Conservation (phyloP, 164 flowering plant genomes). For the Umbilicus rupestris region DNA sequence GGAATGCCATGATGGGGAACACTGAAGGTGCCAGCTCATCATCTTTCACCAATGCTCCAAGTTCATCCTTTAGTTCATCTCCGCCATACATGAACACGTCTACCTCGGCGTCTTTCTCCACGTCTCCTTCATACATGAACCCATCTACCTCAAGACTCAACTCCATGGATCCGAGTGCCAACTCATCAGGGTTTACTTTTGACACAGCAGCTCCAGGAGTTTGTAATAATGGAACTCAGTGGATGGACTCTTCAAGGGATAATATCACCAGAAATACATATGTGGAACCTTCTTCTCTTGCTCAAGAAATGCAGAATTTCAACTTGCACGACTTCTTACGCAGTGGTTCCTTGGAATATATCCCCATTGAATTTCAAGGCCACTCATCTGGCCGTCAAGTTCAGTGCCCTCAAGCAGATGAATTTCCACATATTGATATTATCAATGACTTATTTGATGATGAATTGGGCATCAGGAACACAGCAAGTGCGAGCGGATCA, state of each 20-base stretch:
- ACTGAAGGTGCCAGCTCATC: slow-evolving; percentile 29
- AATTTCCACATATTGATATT: slow-evolving; percentile 93
- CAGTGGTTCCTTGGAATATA: slow-evolving; percentile 19
- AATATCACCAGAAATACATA: slow-evolving; percentile 17
- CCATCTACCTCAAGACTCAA: slow-evolving; percentile 32
- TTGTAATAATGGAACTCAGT: slow-evolving; percentile 32
- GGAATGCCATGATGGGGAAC: slow-evolving; percentile 72
- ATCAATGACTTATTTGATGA: slow-evolving; percentile 86
- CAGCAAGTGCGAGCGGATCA: slow-evolving; percentile 14
- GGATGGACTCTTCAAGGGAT: slow-evolving; percentile 35
- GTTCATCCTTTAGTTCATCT: too few species aligned
- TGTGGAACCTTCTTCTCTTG: slow-evolving; percentile 21
- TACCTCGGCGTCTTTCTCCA: too few species aligned
- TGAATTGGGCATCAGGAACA: slow-evolving; percentile 41
- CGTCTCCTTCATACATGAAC: too few species aligned
- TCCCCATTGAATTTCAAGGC: slow-evolving; percentile 28
- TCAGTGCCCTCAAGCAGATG: slow-evolving; percentile 47
- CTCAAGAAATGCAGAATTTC: slow-evolving; percentile 22
- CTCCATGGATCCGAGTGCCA: slow-evolving; percentile 26
- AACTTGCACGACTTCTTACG: slow-evolving; percentile 25
- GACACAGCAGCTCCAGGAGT: slow-evolving; percentile 35
- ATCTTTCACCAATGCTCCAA: slow-evolving; percentile 25
- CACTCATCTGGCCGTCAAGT: slow-evolving; percentile 39
- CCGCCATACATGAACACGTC: slow-evolving; percentile 29
- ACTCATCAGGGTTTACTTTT: slow-evolving; percentile 41